Evolutionary conservation across 208 protist genomes (phyloP), one percentile per base, ranked within the genome.

Genomic region (Acanthamoeba lenticulata): DNA sequence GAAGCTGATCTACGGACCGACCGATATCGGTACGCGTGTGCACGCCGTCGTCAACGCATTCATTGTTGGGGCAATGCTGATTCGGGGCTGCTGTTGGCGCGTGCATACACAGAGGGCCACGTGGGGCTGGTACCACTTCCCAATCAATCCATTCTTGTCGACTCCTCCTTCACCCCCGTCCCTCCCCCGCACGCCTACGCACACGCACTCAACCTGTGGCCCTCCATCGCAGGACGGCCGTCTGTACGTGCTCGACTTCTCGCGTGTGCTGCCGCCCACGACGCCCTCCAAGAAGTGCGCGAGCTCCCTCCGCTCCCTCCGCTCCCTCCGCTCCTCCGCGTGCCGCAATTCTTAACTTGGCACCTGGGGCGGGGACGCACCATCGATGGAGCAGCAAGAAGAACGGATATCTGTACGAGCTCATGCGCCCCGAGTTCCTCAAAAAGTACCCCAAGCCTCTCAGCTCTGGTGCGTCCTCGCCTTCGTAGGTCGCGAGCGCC

Each of bases 201-300:
- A 62, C 19, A 6, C 15, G 55, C 55, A 27, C 19, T 1, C 19
- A 27, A 6, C 21, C 15, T 27, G 15, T 60, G 11, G 21, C 52
- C 52, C 52, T 60, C 4, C 65, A 49, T 32, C 24, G 13, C 6
- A 92, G 57, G 86, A 92, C n/a, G 86, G 86, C 6, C 49, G 86
- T 5, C 42, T 77, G 34, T 92, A 92, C 60, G 60, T 92, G n/a
- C 27, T 92, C 38, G 86, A 92, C 86, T 92, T 92, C 52, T 44
- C 86, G 17, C 29, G 86, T 17, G 57, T 92, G 40, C 38, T 92
- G 3, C 86, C 86, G 38, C 86, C 86, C 19, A 69, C 49, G 1
- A 55, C 62, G 3, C 86, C 86, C 7, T 47, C 60, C 2, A 92
- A 77, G 27, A 19, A 13, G 81, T 90, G 40, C n/a, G 79, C 19